A percentile compares a stretch with the other conserved stretches of the same genome.
These are phyloP conservation scores for baker's yeast (Saccharomyces cerevisiae) DNA, from an alignment of 805 yeast species.

Conservation along the genomic window DNA sequence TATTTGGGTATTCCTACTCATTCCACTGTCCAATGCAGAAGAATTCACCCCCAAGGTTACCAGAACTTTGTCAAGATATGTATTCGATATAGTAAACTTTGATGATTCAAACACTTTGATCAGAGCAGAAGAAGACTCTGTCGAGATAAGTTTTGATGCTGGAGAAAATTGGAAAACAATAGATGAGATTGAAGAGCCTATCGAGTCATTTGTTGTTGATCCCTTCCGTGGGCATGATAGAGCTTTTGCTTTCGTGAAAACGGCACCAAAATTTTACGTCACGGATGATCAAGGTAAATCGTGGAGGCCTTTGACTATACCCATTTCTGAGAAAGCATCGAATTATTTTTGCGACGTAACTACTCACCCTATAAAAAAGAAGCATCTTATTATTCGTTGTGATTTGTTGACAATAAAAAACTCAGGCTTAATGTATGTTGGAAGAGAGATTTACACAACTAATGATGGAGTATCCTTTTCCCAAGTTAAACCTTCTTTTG, in stretches of 20 bases:
- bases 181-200: conserved; percentile 3
- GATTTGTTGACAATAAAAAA: conserved; percentile 4
- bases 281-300: conserved; percentile 25
- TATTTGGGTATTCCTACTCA: background rate
- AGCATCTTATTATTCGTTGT: conserved; percentile 11
- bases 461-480: background rate
- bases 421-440: background rate
- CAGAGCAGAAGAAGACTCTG: conserved; percentile 19
- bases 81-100: conserved; percentile 23
- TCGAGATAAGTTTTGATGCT: conserved; percentile 39
- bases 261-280: conserved; percentile 8
- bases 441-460: background rate
- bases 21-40: background rate
- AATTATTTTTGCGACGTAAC: background rate
- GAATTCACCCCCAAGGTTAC: conserved; percentile 12
- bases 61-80: background rate
- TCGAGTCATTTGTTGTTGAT: conserved; percentile 9
- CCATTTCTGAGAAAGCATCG: background rate
- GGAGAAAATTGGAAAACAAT: conserved; percentile 40
- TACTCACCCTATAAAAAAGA: conserved; percentile 14
- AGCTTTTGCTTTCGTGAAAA: conserved; percentile 12
- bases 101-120: conserved; percentile 48
- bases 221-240: conserved; percentile 11
- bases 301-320: conserved; percentile 15
- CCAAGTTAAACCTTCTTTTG: background rate